Evolutionary conservation across 139 green algal genomes (phyloP), one percentile per base, ranked within the genome.

Genomic region (Auxenochlorella protothecoides): DNA sequence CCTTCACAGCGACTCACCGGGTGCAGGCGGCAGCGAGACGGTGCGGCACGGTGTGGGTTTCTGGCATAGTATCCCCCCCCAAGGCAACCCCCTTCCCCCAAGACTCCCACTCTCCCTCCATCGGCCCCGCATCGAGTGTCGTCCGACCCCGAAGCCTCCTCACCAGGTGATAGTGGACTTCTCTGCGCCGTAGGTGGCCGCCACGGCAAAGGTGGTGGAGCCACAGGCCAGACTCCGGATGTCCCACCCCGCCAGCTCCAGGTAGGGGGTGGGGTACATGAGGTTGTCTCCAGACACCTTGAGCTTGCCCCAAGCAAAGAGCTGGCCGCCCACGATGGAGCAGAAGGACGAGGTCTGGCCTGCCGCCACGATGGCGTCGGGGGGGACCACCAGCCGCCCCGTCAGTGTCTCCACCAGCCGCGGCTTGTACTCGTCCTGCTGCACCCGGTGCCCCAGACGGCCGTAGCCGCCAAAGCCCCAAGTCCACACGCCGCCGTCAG

Each of bases 261-360:
- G 74, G 55, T 90, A 73, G 3, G 85, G 81, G 66, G 83, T 88
- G 55, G 92, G 92, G 75, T 94, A 96, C 86, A 96, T 97, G 16
- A 72, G 80, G 76, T 84, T 93, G 84, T 98, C 93, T 3, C 91
- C 78, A 12, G 66, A 87, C 16, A 80, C 75, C 84, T 97, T 97
- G 14, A 96, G 75, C 81, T 94, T 94, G 80, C 94, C 94, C 87
- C 92, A 98, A 6, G 76, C 80, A 76, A 94, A 96, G 59, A 98
- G 68, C 84, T 96, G 88, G 4, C 83, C 83, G 13, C 81, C 83
- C n/a, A 88, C 73, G 60, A 74, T 85, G 13, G 87, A 86, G 80
- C 87, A 87, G 74, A 92, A 96, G 56, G 80, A 83, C 56, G 81
- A 75, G 4, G 84, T 89, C 66, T 69, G 56, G 15, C 86, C 85